Evolutionary conservation across 129 eudicot species (phyloP).

Genomic region (Escallonia herrerae): DNA sequence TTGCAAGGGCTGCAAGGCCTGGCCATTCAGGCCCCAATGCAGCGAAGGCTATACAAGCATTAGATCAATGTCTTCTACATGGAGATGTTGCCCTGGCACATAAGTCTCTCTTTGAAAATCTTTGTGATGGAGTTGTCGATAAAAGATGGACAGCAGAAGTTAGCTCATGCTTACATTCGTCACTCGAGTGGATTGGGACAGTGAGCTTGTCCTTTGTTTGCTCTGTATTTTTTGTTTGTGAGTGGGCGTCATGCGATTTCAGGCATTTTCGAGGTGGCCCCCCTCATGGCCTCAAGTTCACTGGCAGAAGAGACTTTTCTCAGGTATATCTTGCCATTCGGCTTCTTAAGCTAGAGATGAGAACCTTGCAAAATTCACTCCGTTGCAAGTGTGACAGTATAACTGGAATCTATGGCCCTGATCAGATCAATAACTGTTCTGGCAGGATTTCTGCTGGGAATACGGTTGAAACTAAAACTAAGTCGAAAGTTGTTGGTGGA

Average conservation of each 20-base stretch:
- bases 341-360: constrained; percentile 56
- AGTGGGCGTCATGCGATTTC: constrained; percentile 98
- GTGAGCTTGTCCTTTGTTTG: constrained; percentile 44
- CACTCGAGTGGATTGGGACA: constrained; percentile 56
- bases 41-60: constrained; percentile 61
- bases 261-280: constrained; percentile 61
- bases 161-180: constrained; percentile 53
- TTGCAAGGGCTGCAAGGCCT: constrained; percentile 74
- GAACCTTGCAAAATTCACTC: constrained; percentile 30
- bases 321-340: constrained; percentile 66
- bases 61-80: constrained; percentile 57
- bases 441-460: constrained; percentile 10
- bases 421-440: constrained; percentile 10
- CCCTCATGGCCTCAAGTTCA: constrained; percentile 53
- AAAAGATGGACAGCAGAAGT: constrained; percentile 70
- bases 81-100: constrained; percentile 68
- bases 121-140: constrained; percentile 50
- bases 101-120: constrained; percentile 58
- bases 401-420: constrained; percentile 4
- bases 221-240: constrained; percentile 74
- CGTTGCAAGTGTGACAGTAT: constrained; percentile 11
- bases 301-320: constrained; percentile 76
- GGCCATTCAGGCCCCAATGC: constrained; percentile 58
- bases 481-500: constrained; percentile 13
- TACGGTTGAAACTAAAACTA: constrained; percentile 9